Base-by-base conservation (phyloP, 805 yeast genomes). In the Cyberlindnera bimundalis region DNA sequence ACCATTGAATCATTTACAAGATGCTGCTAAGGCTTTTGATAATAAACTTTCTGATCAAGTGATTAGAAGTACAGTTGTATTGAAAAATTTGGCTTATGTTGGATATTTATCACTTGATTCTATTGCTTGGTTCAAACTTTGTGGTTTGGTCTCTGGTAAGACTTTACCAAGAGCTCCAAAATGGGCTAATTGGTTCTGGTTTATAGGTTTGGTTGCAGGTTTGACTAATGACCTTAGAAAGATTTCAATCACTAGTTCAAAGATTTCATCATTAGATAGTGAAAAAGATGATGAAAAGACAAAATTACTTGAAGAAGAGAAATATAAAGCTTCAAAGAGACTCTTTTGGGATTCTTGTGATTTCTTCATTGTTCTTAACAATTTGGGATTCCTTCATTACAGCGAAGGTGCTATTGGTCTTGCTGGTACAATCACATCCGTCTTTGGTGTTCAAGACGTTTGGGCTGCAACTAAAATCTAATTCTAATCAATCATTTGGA, bases 341-440 rank as follows among this genome's bases (percentile, higher is more conserved):
- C 65, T 87, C 45, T 62, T 82, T 21, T 85, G 91, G 86, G 91
- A 88, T 59, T 60, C 74, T 10, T 72, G 84, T 46, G 97, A 90
- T 64, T 59, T 76, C 48, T 70, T 84, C 47, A 81, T 90, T 55
- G 95, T 93, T 11, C 66, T 81, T 58, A 79, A 84, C 62, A 76
- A 79, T 39, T 73, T 85, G 62, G 71, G 74, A 42, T 65, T 69
- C 63, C 66, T 84, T 52, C 70, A 70, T 51, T 67, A 78, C 53
- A 77, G 79, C 59, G 96, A 90, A 53, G 93, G 95, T 36, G 71
- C 80, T 30, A 76, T 88, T 37, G 96, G 95, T 27, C 65, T 81
- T 43, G 88, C 93, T 28, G 98, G 98, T 59, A 73, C 84, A 19
- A 65, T 85, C 44, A 88, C 97, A 24, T 83, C 96, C 29, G 45